Base-by-base conservation (phyloP, 192 early-diverging fungal genomes). In the Gamsiella multidivaricata region DNA sequence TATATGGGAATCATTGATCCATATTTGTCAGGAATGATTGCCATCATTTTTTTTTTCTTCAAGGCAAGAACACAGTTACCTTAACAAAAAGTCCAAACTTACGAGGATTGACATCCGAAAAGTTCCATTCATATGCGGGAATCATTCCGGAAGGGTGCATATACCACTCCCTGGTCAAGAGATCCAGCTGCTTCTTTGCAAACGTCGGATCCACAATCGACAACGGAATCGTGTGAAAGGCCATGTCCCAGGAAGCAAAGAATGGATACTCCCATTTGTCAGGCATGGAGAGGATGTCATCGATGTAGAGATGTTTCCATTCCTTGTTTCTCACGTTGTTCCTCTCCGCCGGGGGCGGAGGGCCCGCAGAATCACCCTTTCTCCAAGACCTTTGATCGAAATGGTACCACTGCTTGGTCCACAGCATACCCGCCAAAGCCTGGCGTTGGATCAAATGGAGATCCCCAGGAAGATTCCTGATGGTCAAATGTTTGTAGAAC, bases 231-330 rank as follows among this genome's bases (percentile, higher is more conserved):
- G 57, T 37, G 23, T 78, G 74, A 32, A 78, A 78, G 6, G 74
- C 74, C 59, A 64, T 64, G 20, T 78, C 74, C 74, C 74, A 78
- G 18, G 74, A 65, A 0, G 74, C 74, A 69, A 78, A 78, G 41
- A 78, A 78, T n/a, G 74, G 74, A 33, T 78, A 78, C 47, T 78
- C 74, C 74, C 74, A 78, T 31, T 78, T 78, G 59, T 78, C 74
- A 0, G 74, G 74, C 74, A 78, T 78, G 5, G 74, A 78, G 29
- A 78, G 10, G 23, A 78, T 63, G 20, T 78, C 66, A n/a, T 78
- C 74, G 15, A 69, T 69, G 50, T 69, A 78, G 45, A 78, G 2
- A 29, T 78, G 74, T 58, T 58, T 78, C 74, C 74, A 78, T 18
- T 63, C 74, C 37, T 61, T 69, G 49, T 78, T 78, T 29, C 74